phyloP scores from a whole-genome alignment of 2,329 filamentous ascomycete genomes.

The Diaporthe aspalathi region DNA sequence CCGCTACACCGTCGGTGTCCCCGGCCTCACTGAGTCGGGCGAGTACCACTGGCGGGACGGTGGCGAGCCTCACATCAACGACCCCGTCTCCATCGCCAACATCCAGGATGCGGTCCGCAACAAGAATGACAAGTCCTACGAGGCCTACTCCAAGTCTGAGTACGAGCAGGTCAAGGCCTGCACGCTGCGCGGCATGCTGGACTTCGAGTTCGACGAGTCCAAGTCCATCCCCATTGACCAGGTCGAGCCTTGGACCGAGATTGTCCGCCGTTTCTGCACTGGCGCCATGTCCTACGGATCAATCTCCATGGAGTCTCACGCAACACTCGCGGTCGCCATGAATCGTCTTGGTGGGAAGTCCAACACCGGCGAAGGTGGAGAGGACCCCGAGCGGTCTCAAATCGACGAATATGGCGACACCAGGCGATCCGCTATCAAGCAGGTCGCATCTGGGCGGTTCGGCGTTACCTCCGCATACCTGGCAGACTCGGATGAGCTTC shows the following conservation, averaged over 20 bases:
- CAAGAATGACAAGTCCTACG: conserved; percentile 99
- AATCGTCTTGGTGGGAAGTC: conserved; percentile 96
- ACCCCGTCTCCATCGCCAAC: conserved; percentile 93
- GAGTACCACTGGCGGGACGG: conserved; percentile 99
- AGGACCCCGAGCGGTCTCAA: conserved; percentile 91
- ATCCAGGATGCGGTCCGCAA: conserved; percentile 95
- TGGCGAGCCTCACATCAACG: conserved; percentile 94
- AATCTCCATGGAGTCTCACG: conserved; percentile 98
- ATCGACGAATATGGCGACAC: conserved; percentile 91
- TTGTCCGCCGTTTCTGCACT: conserved; percentile 94
- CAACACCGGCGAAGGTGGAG: conserved; percentile 97
- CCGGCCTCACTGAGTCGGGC: conserved; percentile 88
- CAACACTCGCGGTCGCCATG: conserved; percentile 95
- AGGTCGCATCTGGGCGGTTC: conserved; percentile 95
- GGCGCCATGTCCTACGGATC: conserved; percentile 99
- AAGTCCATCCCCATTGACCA: conserved; percentile 92
- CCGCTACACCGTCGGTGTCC: conserved; percentile 78
- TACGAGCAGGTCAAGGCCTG: conserved; percentile 98
- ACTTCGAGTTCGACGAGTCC: conserved; percentile 93
- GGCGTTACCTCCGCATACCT: conserved; percentile 96
- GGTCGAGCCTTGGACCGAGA: conserved; percentile 98
- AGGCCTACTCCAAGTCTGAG: conserved; percentile 91
- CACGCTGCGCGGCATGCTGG: conserved; percentile 91
- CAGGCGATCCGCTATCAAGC: conserved; percentile 97
- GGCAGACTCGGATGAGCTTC: conserved; percentile 93